A percentile compares a stretch with the other conserved stretches of the same genome.
Evolutionary conservation across 805 yeast genomes (phyloP).

Genomic region (Teunomyces barrocoloradensis): DNA sequence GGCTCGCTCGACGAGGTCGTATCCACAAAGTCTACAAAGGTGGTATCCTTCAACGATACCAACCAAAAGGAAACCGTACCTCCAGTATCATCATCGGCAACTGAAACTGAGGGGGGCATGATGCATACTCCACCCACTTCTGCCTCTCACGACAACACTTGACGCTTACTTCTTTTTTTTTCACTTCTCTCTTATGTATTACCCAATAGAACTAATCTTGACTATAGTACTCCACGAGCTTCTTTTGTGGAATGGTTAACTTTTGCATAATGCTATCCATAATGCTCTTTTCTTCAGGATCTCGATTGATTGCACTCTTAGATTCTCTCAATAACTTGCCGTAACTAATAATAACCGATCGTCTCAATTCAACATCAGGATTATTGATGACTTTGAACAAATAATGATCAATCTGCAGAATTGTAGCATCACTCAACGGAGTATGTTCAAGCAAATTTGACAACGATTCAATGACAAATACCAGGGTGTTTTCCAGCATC

Average conservation of each 20-base stretch:
- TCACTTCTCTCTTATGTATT: conserved; percentile 4
- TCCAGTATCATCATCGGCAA: conserved; percentile 4
- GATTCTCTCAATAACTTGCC: conserved; percentile 29
- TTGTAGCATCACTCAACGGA: conserved; percentile 16
- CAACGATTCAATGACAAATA: conserved; percentile 25
- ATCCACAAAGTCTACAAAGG: not conserved
- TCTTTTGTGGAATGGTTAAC: conserved; percentile 42
- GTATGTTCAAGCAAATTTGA: conserved; percentile 21
- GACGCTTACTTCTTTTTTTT: not conserved
- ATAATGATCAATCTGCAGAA: conserved; percentile 25
- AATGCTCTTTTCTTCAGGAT: conserved; percentile 8
- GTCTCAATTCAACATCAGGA: conserved; percentile 35
- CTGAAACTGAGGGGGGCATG: conserved; percentile 6
- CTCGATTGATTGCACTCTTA: conserved; percentile 16
- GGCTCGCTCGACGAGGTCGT: conserved; percentile 2
- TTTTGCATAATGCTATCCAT: conserved; percentile 33
- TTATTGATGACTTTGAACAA: conserved; percentile 27
- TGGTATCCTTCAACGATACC: conserved; percentile 1
- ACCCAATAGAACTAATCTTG: conserved; percentile 8
- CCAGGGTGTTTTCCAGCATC: conserved; percentile 10
- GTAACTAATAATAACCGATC: conserved; percentile 36
- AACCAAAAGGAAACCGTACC: conserved; percentile 4
- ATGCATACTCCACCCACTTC: conserved; percentile 12
- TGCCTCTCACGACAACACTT: conserved; percentile 8
- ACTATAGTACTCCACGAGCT: conserved; percentile 47